phyloP scores from a whole-genome alignment of 2,329 filamentous ascomycete genomes.

The Xylariaceae sp. region DNA sequence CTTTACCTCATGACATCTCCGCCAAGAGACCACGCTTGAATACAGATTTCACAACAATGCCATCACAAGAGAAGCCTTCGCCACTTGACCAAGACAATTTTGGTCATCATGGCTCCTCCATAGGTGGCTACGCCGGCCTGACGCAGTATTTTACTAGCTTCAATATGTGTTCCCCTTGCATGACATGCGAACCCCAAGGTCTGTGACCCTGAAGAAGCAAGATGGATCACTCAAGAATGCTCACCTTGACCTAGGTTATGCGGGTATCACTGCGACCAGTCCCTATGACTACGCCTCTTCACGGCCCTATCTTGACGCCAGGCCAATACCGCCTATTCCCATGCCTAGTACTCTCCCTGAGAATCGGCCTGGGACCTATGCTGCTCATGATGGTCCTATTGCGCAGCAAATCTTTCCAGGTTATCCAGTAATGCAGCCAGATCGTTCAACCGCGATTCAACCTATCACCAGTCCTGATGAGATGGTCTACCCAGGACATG shows the following conservation, averaged over 20 bases:
- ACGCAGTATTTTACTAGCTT: conserved; percentile 33
- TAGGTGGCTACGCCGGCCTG: conserved; percentile 20
- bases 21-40: conserved; percentile 20
- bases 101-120: conserved; percentile 16
- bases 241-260: conserved; percentile 27
- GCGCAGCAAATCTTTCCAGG: conserved; percentile 30
- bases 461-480: conserved; percentile 33
- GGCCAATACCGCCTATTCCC: conserved; percentile 19
- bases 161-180: conserved; percentile 34
- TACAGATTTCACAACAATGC: conserved; percentile 25
- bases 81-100: conserved; percentile 17
- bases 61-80: conserved; percentile 24
- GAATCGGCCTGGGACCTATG: conserved; percentile 26
- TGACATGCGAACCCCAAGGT: conserved; percentile 34
- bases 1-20: conserved; percentile 15
- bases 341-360: conserved; percentile 25
- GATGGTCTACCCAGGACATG: conserved; percentile 37
- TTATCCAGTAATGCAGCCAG: conserved; percentile 37
- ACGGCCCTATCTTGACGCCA: conserved; percentile 24
- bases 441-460: conserved; percentile 25
- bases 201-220: conserved; percentile 19
- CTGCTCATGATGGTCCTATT: conserved; percentile 27
- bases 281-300: conserved; percentile 22
- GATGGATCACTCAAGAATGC: conserved; percentile 14
- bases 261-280: conserved; percentile 22